Evolutionary conservation across 2,329 filamentous ascomycete species (phyloP).

Genomic region (Fusarium oligoseptatum): DNA sequence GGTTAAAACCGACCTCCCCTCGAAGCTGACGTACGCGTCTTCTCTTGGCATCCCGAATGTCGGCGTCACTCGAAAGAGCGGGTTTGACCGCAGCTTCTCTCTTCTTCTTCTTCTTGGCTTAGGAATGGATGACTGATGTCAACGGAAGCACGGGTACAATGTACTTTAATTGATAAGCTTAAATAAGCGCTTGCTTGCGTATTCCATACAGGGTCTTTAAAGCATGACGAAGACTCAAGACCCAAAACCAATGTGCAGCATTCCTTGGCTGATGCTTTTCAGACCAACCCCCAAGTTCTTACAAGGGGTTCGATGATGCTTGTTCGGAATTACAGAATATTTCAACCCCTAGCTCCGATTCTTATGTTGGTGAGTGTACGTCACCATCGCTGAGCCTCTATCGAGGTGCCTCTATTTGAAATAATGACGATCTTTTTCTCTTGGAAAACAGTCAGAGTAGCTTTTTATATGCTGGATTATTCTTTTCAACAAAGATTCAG

Average conservation of each 20-base stretch:
- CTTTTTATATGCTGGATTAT: too few species aligned
- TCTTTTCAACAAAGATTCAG: neutral
- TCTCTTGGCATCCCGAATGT: neutral
- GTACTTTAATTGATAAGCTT: constrained; percentile 1
- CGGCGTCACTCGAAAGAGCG: neutral
- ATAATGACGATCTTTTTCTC: neutral
- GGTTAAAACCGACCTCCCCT: neutral
- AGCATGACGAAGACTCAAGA: neutral
- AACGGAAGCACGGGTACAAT: neutral
- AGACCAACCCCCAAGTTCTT: neutral
- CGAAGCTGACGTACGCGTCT: neutral
- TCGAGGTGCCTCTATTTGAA: neutral
- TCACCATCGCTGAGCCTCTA: neutral
- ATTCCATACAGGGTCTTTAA: neutral
- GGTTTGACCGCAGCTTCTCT: neutral
- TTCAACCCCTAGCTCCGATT: neutral
- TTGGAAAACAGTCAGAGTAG: neutral
- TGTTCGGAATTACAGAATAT: neutral
- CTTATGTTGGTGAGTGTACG: neutral
- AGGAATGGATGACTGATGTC: neutral
- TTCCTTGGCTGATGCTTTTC: neutral
- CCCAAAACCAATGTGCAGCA: neutral
- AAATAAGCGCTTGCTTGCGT: constrained; percentile 3
- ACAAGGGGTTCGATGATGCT: neutral
- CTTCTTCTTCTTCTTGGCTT: neutral